Percentiles rank a stretch among this genome's conserved stretches.
phyloP scores from a whole-genome alignment of 768 basidiomycete genomes.

The Pleurotus eryngii region DNA sequence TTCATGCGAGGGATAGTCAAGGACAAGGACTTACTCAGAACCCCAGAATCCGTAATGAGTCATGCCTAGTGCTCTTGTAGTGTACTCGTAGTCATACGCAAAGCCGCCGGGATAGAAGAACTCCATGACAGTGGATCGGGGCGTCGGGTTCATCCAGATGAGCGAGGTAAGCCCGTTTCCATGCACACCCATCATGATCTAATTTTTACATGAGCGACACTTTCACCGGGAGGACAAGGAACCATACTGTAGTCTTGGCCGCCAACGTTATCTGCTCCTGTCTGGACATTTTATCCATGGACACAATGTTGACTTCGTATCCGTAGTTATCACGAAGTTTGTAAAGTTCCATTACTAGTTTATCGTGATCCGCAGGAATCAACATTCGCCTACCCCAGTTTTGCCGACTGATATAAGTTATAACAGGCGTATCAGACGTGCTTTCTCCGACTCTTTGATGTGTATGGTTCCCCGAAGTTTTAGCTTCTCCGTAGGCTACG shows the following conservation, averaged over 20 bases:
- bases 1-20: neutral
- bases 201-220: neutral
- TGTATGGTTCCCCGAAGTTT: neutral
- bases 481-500: slow-evolving; percentile 16
- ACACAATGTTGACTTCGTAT: slow-evolving; percentile 86
- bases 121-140: slow-evolving; percentile 84
- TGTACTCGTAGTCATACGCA: slow-evolving; percentile 83
- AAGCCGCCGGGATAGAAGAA: slow-evolving; percentile 87
- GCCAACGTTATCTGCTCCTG: slow-evolving; percentile 80
- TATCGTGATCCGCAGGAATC: slow-evolving; percentile 70
- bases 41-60: slow-evolving; percentile 85
- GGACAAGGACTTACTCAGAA: slow-evolving; percentile 41
- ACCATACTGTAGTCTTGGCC: slow-evolving; percentile 77
- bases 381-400: slow-evolving; percentile 86
- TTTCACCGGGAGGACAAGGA: neutral
- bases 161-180: slow-evolving; percentile 88
- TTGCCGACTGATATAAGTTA: slow-evolving; percentile 91
- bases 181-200: slow-evolving; percentile 96
- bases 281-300: slow-evolving; percentile 77
- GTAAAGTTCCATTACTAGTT: slow-evolving; percentile 70
- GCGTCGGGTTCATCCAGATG: slow-evolving; percentile 88
- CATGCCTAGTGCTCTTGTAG: slow-evolving; percentile 80
- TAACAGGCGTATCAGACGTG: slow-evolving; percentile 62
- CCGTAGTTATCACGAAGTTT: slow-evolving; percentile 67
- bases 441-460: slow-evolving; percentile 31